A percentile compares a stretch with the other conserved stretches of the same genome.
phyloP scores from a whole-genome alignment of 2,329 filamentous ascomycete genomes.

The Alternaria postmessia region DNA sequence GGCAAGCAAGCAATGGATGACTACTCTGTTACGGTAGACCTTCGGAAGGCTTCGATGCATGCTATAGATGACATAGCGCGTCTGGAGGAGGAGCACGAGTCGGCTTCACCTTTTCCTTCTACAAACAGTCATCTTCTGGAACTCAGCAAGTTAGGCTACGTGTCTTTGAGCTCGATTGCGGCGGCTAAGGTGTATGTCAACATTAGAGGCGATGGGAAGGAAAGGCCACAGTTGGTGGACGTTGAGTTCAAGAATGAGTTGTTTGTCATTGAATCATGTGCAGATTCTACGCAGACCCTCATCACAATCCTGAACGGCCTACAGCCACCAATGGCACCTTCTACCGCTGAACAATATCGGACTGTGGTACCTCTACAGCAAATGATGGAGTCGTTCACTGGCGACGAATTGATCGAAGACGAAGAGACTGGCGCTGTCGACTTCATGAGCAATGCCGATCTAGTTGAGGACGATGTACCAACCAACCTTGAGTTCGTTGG shows the following conservation, averaged over 20 bases:
- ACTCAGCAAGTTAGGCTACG: conserved; percentile 73
- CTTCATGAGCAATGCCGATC: conserved; percentile 51
- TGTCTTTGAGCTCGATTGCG: conserved; percentile 86
- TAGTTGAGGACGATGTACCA: conserved; percentile 52
- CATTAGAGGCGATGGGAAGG: conserved; percentile 63
- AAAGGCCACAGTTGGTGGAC: conserved; percentile 73
- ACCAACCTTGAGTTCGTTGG: conserved; percentile 59
- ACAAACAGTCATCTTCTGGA: conserved; percentile 57
- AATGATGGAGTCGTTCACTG: conserved; percentile 87
- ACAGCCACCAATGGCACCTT: conserved; percentile 82
- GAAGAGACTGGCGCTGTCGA: conserved; percentile 64
- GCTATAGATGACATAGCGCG: conserved; percentile 77
- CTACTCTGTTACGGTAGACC: conserved; percentile 69
- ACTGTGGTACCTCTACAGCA: conserved; percentile 88
- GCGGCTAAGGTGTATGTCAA: conserved; percentile 75
- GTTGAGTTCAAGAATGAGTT: conserved; percentile 86
- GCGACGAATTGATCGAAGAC: conserved; percentile 75
- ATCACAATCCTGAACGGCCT: conserved; percentile 81
- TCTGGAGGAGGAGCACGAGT: conserved; percentile 38
- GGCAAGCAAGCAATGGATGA: conserved; percentile 71
- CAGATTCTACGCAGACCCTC: conserved; percentile 94
- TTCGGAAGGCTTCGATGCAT: conserved; percentile 83
- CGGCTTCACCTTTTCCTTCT: conserved; percentile 13
- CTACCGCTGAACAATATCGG: conserved; percentile 82
- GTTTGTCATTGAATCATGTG: conserved; percentile 91